phyloP scores from a whole-genome alignment of 441 rosid genomes.

The Aquilaria agallochum region DNA sequence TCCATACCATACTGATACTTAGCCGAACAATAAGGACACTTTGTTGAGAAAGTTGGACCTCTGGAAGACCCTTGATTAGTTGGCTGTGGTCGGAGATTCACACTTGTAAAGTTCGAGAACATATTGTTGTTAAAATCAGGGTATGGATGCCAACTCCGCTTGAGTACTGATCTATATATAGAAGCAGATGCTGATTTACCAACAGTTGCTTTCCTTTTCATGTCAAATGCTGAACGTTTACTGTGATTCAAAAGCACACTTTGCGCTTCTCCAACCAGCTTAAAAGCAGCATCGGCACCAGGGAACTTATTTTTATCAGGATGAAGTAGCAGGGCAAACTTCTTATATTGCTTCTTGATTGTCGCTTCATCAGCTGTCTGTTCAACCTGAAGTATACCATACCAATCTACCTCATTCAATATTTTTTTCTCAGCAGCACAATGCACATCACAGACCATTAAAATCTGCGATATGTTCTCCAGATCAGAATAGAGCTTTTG shows the following conservation, averaged over 20 bases:
- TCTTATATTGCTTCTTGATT: conserved; percentile 78
- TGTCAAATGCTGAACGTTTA: conserved; percentile 52
- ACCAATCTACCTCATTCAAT: conserved; percentile 71
- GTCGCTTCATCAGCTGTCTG: conserved; percentile 51
- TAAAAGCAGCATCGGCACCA: conserved; percentile 90
- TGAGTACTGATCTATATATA: conserved; percentile 9
- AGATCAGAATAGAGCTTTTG: conserved; percentile 51
- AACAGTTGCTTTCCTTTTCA: conserved; percentile 28
- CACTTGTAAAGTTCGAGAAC: conserved; percentile 18
- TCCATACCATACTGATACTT: conserved; percentile 39
- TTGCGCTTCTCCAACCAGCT: conserved; percentile 77
- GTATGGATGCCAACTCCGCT: conserved; percentile 19
- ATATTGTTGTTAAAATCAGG: conserved; percentile 24
- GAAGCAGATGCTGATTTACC: conserved; percentile 19
- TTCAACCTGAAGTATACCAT: conserved; percentile 66
- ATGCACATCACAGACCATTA: conserved; percentile 77
- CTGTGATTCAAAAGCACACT: conserved; percentile 58
- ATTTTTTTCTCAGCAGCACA: conserved; percentile 51
- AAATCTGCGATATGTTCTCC: conserved; percentile 56
- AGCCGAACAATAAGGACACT: conserved; percentile 50
- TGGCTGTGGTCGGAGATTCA: conserved; percentile 29
- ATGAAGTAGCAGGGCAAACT: conserved; percentile 76
- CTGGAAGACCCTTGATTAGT: conserved; percentile 28
- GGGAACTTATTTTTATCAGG: conserved; percentile 85
- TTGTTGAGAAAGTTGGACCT: conserved; percentile 50